Base-by-base conservation (phyloP, 148 eudicot species). In the Mesembryanthemum crystallinum region DNA sequence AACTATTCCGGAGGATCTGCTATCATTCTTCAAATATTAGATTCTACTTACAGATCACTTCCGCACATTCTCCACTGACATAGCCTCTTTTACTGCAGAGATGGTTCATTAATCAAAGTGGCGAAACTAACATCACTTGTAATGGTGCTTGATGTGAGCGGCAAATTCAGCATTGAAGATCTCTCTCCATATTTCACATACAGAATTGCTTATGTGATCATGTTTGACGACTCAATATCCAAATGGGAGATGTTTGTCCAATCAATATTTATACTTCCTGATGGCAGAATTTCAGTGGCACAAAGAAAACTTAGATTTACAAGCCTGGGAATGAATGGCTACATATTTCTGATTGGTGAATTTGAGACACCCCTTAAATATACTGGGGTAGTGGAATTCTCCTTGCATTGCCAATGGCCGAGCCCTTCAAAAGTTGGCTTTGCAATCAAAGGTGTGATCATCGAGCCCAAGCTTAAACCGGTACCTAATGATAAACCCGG, bases 141-240 rank as follows among this genome's bases (percentile, higher is more conserved):
- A 29, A 84, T 80, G 73, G 73, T 86, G 84, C 85, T 82, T 55
- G 84, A 84, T 64, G 80, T 89, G 54, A 71, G 70, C 17, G 97
- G 91, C 64, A 84, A 47, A 69, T 75, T 91, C 57, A 74, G 85
- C 65, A 71, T 72, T 3, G 68, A 49, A 49, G 73, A 82, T 25
- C 86, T 89, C n/a, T 78, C 93, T 69, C 85, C 87, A 10, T 84
- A 83, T 66, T 61, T 76, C 17, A 14, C 43, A 8, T 89, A 91
- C 49, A 80, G 84, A 77, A 83, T 88, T 51, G 69, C 74, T 1
- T 91, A 81, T 73, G 73, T 86, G 54, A 78, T 86, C 28, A 86
- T 83, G 88, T 39, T 89, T 51, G 82, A 76, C 63, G 83, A 84
- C 73, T 75, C 81, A 25, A 78, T 9, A 6, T 52, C 27, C 32